Percentiles rank a stretch among this genome's conserved stretches.
These are phyloP conservation scores for Fusarium longipes DNA, from an alignment of 2,329 filamentous ascomycete species.

Conservation along the genomic window DNA sequence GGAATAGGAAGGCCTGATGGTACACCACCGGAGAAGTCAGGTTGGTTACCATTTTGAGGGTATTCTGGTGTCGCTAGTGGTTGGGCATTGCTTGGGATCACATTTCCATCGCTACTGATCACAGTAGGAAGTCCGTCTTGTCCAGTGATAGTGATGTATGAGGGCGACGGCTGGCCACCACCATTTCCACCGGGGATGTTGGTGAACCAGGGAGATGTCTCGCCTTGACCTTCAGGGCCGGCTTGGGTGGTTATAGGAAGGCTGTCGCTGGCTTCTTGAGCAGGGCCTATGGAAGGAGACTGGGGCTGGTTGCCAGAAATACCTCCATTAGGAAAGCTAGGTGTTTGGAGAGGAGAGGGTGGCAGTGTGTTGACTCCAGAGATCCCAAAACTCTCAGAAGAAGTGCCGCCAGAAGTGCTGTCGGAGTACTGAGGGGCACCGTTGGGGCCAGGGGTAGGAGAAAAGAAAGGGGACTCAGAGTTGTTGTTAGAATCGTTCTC, in stretches of 20 bases:
- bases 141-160: constrained; percentile 41
- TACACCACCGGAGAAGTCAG: constrained; percentile 28
- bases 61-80: constrained; percentile 22
- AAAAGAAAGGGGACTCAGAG: constrained; percentile 11
- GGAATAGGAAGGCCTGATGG: constrained; percentile 32
- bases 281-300: constrained; percentile 23
- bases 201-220: constrained; percentile 28
- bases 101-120: constrained; percentile 27
- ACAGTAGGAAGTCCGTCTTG: constrained; percentile 46
- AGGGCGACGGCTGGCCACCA: constrained; percentile 19
- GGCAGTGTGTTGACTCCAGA: constrained; percentile 26
- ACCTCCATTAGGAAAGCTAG: constrained; percentile 22
- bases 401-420: constrained; percentile 27
- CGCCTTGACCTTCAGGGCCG: constrained; percentile 28
- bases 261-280: constrained; percentile 33
- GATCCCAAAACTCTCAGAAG: constrained; percentile 26
- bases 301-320: constrained; percentile 20
- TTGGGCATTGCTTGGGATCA: constrained; percentile 20
- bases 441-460: constrained; percentile 28
- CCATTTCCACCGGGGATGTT: constrained; percentile 16
- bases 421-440: constrained; percentile 41
- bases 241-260: constrained; percentile 35
- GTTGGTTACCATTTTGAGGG: constrained; percentile 18
- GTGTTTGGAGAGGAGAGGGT: constrained; percentile 29
- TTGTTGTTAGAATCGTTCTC: constrained; percentile 18